Conservation (phyloP, 2,329 filamentous ascomycete genomes). For the Geosmithia putterillii region DNA sequence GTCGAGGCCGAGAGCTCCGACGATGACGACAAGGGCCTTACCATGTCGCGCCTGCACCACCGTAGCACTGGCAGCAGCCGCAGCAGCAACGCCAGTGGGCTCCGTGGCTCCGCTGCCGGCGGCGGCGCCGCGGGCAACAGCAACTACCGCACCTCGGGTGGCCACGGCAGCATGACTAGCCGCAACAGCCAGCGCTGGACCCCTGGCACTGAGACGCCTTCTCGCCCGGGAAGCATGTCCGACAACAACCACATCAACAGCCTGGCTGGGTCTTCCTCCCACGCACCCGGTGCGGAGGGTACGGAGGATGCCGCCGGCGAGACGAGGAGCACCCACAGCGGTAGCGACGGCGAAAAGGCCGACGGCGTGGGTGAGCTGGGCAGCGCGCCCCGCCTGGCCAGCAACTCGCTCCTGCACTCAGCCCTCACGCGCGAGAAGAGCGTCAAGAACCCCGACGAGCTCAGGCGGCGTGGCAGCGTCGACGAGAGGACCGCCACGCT, state of each 20-base stretch:
- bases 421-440: conserved; percentile 52
- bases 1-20: conserved; percentile 81
- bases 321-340: conserved; percentile 38
- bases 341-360: conserved; percentile 47
- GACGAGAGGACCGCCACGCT: conserved; percentile 74
- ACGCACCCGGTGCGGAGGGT: no score
- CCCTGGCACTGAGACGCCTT: conserved; percentile 42
- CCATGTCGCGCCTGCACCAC: conserved; percentile 43
- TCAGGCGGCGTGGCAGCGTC: conserved; percentile 67
- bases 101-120: conserved; percentile 33
- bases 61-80: conserved; percentile 63
- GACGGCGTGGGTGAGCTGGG: conserved; percentile 46
- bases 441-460: conserved; percentile 55
- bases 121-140: conserved; percentile 20
- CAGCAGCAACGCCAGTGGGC: conserved; percentile 49
- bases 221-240: conserved; percentile 39
- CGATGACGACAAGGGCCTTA: conserved; percentile 45
- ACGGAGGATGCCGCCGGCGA: conserved; percentile 25
- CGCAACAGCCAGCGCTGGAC: conserved; percentile 33
- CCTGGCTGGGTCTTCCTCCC: not conserved
- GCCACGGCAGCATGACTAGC: conserved; percentile 24
- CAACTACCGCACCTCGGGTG: conserved; percentile 39
- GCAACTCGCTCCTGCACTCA: conserved; percentile 45
- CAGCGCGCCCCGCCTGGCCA: conserved; percentile 36
- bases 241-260: conserved; percentile 14